These are phyloP conservation scores for Clarkia xantiana DNA, from an alignment of 345 rosid species.

Conservation along the genomic window DNA sequence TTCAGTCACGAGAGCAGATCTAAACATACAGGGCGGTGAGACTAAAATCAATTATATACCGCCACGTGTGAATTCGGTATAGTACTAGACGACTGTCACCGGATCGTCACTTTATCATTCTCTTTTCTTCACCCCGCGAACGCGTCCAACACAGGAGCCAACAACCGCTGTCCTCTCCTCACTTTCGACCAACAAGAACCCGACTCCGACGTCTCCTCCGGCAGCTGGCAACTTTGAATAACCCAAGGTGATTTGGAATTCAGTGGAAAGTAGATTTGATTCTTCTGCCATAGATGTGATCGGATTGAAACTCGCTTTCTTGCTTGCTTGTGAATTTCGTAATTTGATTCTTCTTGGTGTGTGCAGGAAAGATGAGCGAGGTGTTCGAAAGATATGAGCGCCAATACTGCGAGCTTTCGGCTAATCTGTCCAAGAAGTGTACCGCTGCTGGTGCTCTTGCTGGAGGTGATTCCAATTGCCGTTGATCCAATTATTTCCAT, in stretches of 20 bases:
- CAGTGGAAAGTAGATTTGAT: neutral
- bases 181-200: neutral
- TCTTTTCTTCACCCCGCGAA: neutral
- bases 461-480: conserved; percentile 16
- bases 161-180: neutral
- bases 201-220: neutral
- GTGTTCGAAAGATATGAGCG: conserved; percentile 19
- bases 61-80: neutral
- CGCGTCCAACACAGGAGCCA: neutral
- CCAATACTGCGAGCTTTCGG: conserved; percentile 18
- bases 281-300: neutral
- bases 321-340: neutral
- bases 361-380: conserved; percentile 18
- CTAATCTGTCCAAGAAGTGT: conserved; percentile 16
- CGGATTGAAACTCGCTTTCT: neutral
- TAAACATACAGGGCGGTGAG: neutral
- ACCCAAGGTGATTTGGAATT: neutral
- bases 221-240: neutral
- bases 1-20: neutral
- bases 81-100: neutral
- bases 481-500: neutral
- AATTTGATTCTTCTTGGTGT: neutral
- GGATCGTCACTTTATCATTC: neutral
- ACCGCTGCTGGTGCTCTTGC: conserved; percentile 17
- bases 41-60: neutral